Percentiles rank a stretch among this genome's conserved stretches.
Evolutionary conservation across 352 stramenopile genomes (phyloP).

Genomic region (Globisporangium nagaii): DNA sequence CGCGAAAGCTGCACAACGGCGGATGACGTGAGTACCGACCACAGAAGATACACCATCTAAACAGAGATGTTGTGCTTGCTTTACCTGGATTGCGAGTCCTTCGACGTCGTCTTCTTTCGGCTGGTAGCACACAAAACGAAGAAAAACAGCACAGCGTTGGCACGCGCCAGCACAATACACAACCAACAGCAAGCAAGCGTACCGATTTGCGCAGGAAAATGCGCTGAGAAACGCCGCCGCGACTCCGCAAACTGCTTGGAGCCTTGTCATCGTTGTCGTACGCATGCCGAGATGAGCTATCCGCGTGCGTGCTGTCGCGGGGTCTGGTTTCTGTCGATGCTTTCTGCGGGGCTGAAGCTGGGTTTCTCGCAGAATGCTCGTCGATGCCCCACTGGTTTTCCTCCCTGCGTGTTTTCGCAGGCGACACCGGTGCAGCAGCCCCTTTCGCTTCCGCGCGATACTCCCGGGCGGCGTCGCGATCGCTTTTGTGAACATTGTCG

Average conservation of each 20-base stretch:
- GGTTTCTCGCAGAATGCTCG: not conserved
- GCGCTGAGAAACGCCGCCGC: not conserved
- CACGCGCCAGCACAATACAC: not conserved
- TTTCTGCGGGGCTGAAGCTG: not conserved
- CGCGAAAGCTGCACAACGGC: slow-evolving; percentile 32
- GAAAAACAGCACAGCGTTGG: not conserved
- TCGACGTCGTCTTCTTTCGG: slow-evolving; percentile 3
- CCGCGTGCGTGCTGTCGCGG: not conserved
- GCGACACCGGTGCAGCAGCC: not conserved
- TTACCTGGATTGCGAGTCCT: slow-evolving; percentile 11
- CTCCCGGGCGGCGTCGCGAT: not conserved
- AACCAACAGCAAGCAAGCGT: not conserved
- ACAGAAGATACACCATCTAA: too few species aligned
- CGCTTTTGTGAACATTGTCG: not conserved
- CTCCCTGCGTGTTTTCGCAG: not conserved
- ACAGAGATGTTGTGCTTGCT: too few species aligned
- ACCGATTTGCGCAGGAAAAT: slow-evolving; percentile 2
- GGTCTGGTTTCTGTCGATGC: not conserved
- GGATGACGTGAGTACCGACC: not conserved
- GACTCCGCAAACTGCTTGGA: not conserved
- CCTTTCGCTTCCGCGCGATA: not conserved
- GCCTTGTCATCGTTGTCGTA: not conserved
- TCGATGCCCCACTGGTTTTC: not conserved
- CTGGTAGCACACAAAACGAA: not conserved
- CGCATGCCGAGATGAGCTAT: not conserved